Percentiles rank a stretch among this genome's conserved stretches.
Conservation (phyloP, 768 basidiomycete genomes). For the Suillus alpinus region DNA sequence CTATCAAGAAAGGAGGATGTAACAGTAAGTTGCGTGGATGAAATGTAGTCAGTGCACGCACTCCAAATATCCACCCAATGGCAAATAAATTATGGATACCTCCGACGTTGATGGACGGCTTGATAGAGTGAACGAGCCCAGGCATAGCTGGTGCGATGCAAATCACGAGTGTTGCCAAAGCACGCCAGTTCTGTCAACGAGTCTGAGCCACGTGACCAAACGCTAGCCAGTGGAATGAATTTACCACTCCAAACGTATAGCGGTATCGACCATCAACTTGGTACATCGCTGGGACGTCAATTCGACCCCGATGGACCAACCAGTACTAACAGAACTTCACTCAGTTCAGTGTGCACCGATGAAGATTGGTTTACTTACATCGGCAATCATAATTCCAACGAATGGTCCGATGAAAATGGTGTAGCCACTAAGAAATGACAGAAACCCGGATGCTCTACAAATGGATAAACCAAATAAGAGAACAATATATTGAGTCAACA, state of each 20-base stretch:
- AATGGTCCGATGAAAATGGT: constrained; percentile 87
- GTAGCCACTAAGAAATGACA: constrained; percentile 80
- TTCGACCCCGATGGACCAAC: constrained; percentile 66
- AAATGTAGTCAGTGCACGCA: background rate
- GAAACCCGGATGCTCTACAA: constrained; percentile 55
- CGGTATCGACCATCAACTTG: constrained; percentile 73
- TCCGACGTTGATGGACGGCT: constrained; percentile 42
- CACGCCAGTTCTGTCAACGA: constrained; percentile 74
- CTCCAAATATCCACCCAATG: constrained; percentile 11
- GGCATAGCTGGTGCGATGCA: constrained; percentile 73
- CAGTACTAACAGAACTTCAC: constrained; percentile 53
- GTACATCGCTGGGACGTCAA: constrained; percentile 86
- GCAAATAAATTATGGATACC: constrained; percentile 5
- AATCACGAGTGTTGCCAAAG: constrained; percentile 61
- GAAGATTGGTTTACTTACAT: constrained; percentile 36
- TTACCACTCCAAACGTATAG: constrained; percentile 73
- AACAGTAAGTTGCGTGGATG: background rate
- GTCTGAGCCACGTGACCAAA: background rate
- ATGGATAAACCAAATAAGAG: background rate
- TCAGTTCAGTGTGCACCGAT: background rate
- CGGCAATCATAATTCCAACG: constrained; percentile 66
- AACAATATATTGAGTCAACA: background rate
- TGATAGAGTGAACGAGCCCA: constrained; percentile 75
- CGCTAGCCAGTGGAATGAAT: constrained; percentile 6
- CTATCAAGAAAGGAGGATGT: background rate